phyloP scores from a whole-genome alignment of 2,329 filamentous ascomycete genomes.

The Colletotrichum spaethianum region DNA sequence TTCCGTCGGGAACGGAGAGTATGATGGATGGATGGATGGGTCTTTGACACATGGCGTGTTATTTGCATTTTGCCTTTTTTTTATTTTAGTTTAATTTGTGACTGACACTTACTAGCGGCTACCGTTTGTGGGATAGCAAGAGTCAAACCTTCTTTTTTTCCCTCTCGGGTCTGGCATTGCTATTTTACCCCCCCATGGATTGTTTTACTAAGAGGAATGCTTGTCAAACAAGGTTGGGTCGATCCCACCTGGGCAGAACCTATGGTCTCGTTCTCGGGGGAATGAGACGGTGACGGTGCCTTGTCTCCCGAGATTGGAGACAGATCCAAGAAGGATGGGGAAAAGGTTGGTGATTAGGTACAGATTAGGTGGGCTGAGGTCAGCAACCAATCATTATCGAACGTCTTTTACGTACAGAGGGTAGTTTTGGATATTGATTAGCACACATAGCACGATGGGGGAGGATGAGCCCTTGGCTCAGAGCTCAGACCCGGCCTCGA shows the following conservation, averaged over 20 bases:
- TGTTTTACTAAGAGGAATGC: neutral
- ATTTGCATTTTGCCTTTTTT: neutral
- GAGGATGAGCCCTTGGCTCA: neutral
- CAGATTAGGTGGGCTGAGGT: neutral
- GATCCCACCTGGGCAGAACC: neutral
- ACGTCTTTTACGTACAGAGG: neutral
- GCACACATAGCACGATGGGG: neutral
- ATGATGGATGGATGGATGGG: too few species aligned
- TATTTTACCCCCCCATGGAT: neutral
- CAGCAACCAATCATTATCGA: neutral
- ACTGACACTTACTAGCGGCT: neutral
- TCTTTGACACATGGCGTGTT: too few species aligned
- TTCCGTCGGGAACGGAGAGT: neutral
- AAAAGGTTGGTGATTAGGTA: conserved; percentile 25
- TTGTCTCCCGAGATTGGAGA: conserved; percentile 8
- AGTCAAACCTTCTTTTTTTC: neutral
- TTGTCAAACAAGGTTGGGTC: neutral
- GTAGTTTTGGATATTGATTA: neutral
- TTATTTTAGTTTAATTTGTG: conserved; percentile 1
- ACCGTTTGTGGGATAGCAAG: neutral
- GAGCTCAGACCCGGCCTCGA: neutral
- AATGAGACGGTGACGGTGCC: too few species aligned
- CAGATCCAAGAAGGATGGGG: neutral
- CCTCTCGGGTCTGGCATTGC: too few species aligned
- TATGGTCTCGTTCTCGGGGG: neutral